Conservation (phyloP, 345 rosid genomes). For the Eucalyptus victrix region DNA sequence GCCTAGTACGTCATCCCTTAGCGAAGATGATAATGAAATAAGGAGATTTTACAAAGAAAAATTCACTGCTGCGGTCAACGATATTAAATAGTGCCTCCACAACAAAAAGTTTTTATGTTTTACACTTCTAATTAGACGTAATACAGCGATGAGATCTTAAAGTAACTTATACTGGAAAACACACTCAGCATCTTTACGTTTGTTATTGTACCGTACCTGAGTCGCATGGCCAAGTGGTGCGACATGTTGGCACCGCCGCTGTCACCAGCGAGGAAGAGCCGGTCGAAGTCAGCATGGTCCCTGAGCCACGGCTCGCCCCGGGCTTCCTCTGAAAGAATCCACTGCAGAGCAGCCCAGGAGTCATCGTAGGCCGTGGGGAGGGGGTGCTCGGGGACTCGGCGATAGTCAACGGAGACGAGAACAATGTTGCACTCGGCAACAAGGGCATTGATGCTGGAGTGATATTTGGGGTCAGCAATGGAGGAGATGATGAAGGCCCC, state of each 20-base stretch:
- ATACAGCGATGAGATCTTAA: background rate
- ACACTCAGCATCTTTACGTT: background rate
- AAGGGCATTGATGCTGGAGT: conserved; percentile 41
- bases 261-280: conserved; percentile 48
- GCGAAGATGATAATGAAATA: background rate
- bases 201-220: conserved; percentile 1
- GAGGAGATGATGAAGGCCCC: conserved; percentile 70
- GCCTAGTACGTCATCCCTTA: background rate
- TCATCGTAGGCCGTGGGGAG: conserved; percentile 67
- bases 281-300: conserved; percentile 25
- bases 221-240: conserved; percentile 46
- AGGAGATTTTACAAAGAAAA: background rate
- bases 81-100: background rate
- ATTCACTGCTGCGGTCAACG: background rate
- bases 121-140: background rate
- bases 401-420: conserved; percentile 52
- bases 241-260: conserved; percentile 69
- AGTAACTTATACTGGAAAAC: background rate
- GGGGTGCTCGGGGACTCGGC: conserved; percentile 66
- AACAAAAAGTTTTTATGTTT: background rate
- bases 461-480: conserved; percentile 48
- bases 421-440: conserved; percentile 43
- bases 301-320: conserved; percentile 34
- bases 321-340: conserved; percentile 1
- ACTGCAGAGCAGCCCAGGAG: conserved; percentile 50